Evolutionary conservation across 192 early-diverging fungal species (phyloP).

Genomic region (Podila epigama): DNA sequence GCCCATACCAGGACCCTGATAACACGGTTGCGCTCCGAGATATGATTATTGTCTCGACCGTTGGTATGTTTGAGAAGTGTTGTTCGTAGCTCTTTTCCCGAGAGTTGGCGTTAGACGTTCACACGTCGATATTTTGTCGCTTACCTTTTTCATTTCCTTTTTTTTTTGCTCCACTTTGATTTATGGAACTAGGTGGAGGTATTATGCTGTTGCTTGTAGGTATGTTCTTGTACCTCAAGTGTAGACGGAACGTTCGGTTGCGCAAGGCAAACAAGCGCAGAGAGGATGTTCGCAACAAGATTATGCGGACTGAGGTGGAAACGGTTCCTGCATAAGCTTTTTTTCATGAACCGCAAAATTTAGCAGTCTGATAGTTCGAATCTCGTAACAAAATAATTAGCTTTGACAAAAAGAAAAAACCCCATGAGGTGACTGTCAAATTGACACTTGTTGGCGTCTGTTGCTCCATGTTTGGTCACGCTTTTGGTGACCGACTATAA

Average conservation of each 20-base stretch:
- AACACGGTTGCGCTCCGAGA: slow-evolving; percentile 43
- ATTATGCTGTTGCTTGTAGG: slow-evolving; percentile 28
- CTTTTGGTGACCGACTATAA: background rate
- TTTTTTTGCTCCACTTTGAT: background rate
- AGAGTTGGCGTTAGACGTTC: no score
- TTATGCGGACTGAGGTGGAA: slow-evolving; percentile 37
- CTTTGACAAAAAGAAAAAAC: background rate
- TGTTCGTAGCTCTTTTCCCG: background rate
- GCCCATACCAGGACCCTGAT: slow-evolving; percentile 34
- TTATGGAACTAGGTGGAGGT: slow-evolving; percentile 26
- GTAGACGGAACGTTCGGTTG: slow-evolving; percentile 32
- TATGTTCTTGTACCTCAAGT: slow-evolving; percentile 38
- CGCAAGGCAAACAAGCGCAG: slow-evolving; percentile 37
- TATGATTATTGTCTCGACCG: slow-evolving; percentile 38
- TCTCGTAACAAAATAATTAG: background rate
- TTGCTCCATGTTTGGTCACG: no score
- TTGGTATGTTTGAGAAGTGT: slow-evolving; percentile 10
- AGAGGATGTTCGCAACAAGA: slow-evolving; percentile 24
- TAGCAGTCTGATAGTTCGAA: background rate
- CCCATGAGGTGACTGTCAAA: background rate
- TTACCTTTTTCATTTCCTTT: background rate
- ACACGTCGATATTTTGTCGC: background rate
- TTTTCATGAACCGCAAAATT: background rate
- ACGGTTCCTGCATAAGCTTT: slow-evolving; percentile 28
- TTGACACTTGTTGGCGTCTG: no score